phyloP scores from a whole-genome alignment of 352 stramenopile species.

The Paralagenidium karlingii region DNA sequence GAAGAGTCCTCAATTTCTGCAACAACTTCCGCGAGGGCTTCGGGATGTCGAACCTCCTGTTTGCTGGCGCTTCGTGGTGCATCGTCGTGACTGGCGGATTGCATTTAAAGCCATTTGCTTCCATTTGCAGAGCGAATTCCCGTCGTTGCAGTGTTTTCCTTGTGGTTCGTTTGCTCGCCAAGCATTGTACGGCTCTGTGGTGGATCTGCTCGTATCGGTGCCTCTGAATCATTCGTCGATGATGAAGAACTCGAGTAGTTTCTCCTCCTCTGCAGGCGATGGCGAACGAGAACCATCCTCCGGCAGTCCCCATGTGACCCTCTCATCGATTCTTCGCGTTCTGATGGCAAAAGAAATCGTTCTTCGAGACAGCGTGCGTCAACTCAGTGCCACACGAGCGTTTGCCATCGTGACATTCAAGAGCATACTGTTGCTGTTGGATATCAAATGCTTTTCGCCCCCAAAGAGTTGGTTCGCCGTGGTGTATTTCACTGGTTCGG shows the following conservation, averaged over 20 bases:
- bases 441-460: slow-evolving; percentile 49
- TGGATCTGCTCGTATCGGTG: slow-evolving; percentile 50
- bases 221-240: slow-evolving; percentile 1
- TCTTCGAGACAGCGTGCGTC: slow-evolving; percentile 9
- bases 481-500: slow-evolving; percentile 63
- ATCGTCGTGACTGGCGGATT: slow-evolving; percentile 45
- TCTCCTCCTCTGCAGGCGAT: no score
- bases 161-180: slow-evolving; percentile 63
- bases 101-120: slow-evolving; percentile 49
- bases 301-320: no score
- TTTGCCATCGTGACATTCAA: slow-evolving; percentile 55
- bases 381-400: slow-evolving; percentile 21
- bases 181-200: slow-evolving; percentile 48
- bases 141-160: slow-evolving; percentile 37
- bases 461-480: slow-evolving; percentile 56
- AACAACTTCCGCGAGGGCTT: no score
- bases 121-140: slow-evolving; percentile 40
- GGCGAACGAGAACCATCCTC: no score
- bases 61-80: slow-evolving; percentile 21
- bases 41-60: no score
- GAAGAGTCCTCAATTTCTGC: no score
- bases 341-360: slow-evolving; percentile 26
- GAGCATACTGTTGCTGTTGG: slow-evolving; percentile 27
- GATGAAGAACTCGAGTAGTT: background rate
- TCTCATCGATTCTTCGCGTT: slow-evolving; percentile 17